Evolutionary conservation across 2,329 filamentous ascomycete species (phyloP).

Genomic region (Parascedosporium putredinis): DNA sequence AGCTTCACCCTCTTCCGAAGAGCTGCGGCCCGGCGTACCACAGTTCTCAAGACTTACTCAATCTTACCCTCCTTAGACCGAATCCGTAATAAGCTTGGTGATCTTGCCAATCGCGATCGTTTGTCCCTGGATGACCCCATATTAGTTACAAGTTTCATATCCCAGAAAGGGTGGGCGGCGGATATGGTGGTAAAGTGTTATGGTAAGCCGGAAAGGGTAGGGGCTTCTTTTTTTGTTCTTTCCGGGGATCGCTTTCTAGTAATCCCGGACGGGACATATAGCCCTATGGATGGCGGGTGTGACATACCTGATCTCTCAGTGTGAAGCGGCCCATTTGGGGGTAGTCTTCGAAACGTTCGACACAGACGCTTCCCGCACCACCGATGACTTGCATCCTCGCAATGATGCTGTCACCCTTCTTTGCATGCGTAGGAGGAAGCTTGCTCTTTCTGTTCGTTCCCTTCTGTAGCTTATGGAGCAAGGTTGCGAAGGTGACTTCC

Average conservation of each 20-base stretch:
- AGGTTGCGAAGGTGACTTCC: slow-evolving; percentile 81
- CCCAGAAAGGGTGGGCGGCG: neutral
- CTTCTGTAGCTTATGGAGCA: slow-evolving; percentile 92
- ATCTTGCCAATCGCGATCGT: slow-evolving; percentile 99
- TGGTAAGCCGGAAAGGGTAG: no score
- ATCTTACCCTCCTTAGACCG: slow-evolving; percentile 4
- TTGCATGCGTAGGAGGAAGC: slow-evolving; percentile 83
- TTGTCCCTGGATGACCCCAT: slow-evolving; percentile 59
- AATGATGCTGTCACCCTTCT: slow-evolving; percentile 73
- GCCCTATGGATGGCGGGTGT: neutral
- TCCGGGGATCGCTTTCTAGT: no score
- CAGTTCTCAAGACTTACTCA: neutral
- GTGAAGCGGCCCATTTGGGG: slow-evolving; percentile 89
- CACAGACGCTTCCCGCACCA: slow-evolving; percentile 76
- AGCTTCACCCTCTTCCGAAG: neutral
- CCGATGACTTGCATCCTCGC: slow-evolving; percentile 81
- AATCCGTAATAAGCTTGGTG: slow-evolving; percentile 61
- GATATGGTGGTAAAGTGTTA: slow-evolving; percentile 17
- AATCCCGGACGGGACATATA: no score
- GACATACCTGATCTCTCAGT: slow-evolving; percentile 68
- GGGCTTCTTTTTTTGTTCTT: no score
- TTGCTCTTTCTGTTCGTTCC: slow-evolving; percentile 91
- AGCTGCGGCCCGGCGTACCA: neutral
- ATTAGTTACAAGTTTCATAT: neutral
- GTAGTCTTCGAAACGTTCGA: slow-evolving; percentile 93